Evolutionary conservation across 495 filamentous ascomycete species (phyloP), one percentile per base, ranked within the genome.

Genomic region (Cladorrhinum samala): DNA sequence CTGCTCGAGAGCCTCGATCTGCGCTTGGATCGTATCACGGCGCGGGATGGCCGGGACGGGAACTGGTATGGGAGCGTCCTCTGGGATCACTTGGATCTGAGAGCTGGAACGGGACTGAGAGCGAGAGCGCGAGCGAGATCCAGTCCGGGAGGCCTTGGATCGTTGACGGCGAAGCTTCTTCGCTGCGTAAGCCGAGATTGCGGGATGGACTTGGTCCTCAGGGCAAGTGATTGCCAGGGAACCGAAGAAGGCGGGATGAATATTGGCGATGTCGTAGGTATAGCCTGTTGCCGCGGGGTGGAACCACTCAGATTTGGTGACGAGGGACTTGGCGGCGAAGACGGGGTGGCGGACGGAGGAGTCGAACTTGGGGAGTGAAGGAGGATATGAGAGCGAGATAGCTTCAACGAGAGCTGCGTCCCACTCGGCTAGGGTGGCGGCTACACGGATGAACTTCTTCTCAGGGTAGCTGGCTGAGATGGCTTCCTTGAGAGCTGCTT

Each of bases 241-340:
- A 36, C 66, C 67, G 33, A 70, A 72, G 59, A 72, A 72, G 2
- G 63, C 59, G 4, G 69, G 67, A 40, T 68, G 65, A 19, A 68
- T 59, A 27, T 44, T 45, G 36, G 62, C 57, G 2, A 53, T 55
- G 40, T 70, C 66, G 54, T 64, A 63, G 16, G 60, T 63, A 48
- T 70, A 65, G 43, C 68, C 67, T 9, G 61, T 65, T 0, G 67
- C 60, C 9, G 66, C 70, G 8, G 72, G 70, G 56, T 74, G 70
- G 54, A 63, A 57, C 41, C 47, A 64, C 57, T 67, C 63, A 2
- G 66, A 64, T 7, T 36, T 45, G 21, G 65, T 64, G 45, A 60
- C 41, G 42, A 70, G 52, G 9, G 63, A 61, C 23, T 41, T 49
- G 13, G 66, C 65, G 55, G 66, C 61, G 45, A 71, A 73, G n/a